These are phyloP conservation scores for Trametopsis cervina DNA, from an alignment of 768 basidiomycete species.

Conservation along the genomic window DNA sequence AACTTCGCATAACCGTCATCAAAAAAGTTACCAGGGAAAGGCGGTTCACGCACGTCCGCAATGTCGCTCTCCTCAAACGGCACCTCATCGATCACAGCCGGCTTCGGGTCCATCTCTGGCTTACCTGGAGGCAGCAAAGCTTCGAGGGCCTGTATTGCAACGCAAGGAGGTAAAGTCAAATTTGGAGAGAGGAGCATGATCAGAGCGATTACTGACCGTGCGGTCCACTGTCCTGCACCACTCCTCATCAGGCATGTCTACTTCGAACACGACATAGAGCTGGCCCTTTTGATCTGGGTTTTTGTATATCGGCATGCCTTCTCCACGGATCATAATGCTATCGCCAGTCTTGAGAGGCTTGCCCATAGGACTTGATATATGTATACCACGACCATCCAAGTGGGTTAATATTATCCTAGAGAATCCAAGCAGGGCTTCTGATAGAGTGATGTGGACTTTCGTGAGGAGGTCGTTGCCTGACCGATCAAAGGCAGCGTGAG, in stretches of 20 bases:
- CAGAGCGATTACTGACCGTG: conserved; percentile 34
- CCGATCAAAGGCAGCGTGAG: conserved; percentile 79
- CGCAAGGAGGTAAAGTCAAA: conserved; percentile 6
- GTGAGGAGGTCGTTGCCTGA: conserved; percentile 77
- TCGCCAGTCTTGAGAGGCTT: conserved; percentile 72
- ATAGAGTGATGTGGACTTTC: conserved; percentile 79
- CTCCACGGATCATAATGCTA: conserved; percentile 68
- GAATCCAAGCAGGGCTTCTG: conserved; percentile 94
- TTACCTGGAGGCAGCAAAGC: conserved; percentile 71
- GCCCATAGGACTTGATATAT: conserved; percentile 64
- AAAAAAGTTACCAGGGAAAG: conserved; percentile 75
- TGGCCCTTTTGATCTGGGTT: conserved; percentile 66
- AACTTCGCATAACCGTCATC: conserved; percentile 68
- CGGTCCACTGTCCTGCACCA: conserved; percentile 68
- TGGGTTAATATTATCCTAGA: conserved; percentile 86
- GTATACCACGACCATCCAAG: conserved; percentile 88
- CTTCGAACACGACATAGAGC: conserved; percentile 71
- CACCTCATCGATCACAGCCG: conserved; percentile 63
- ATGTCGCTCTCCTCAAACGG: conserved; percentile 72
- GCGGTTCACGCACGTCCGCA: conserved; percentile 77
- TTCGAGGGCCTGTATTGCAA: conserved; percentile 45
- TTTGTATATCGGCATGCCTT: conserved; percentile 86
- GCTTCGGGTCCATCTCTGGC: conserved; percentile 60
- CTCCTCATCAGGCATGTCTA: conserved; percentile 81
- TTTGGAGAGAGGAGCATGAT: not conserved